A percentile compares a stretch with the other conserved stretches of the same genome.
Evolutionary conservation across 192 early-diverging fungal species (phyloP).

Genomic region (Thamnidium elegans): DNA sequence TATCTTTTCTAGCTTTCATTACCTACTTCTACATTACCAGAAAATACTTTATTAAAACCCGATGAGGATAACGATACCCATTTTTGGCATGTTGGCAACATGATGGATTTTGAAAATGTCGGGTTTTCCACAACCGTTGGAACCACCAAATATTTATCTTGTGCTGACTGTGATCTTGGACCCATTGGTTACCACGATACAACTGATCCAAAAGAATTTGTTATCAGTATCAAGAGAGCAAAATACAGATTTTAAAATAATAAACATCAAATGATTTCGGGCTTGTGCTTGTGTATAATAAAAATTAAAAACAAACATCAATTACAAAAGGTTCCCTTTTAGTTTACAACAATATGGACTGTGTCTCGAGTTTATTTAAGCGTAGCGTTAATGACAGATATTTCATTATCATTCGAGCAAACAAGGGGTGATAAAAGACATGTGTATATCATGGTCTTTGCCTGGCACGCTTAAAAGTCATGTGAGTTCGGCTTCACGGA

Average conservation of each 20-base stretch:
- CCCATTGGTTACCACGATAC: constrained; percentile 72
- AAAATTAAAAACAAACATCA: no score
- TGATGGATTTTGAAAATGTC: constrained; percentile 80
- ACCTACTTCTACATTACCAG: constrained; percentile 11
- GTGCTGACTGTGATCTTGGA: constrained; percentile 72
- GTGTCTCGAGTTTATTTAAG: no score
- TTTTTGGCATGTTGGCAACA: constrained; percentile 59
- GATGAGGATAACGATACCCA: constrained; percentile 27
- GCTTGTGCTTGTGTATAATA: no score
- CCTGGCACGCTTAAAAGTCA: no score
- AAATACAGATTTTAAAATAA: constrained; percentile 42
- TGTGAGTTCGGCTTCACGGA: no score
- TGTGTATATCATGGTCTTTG: no score
- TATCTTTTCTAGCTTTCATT: constrained; percentile 19
- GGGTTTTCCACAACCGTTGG: constrained; percentile 61
- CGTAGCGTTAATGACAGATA: no score
- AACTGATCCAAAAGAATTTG: constrained; percentile 47
- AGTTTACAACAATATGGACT: no score
- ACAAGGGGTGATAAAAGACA: no score
- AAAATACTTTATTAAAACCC: not conserved
- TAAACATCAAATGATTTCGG: no score
- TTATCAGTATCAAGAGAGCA: constrained; percentile 59
- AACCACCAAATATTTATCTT: constrained; percentile 62
- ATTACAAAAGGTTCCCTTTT: no score
- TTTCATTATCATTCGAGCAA: no score